Evolutionary conservation across 805 yeast genomes (phyloP).

Genomic region (Monosporozyma unispora): DNA sequence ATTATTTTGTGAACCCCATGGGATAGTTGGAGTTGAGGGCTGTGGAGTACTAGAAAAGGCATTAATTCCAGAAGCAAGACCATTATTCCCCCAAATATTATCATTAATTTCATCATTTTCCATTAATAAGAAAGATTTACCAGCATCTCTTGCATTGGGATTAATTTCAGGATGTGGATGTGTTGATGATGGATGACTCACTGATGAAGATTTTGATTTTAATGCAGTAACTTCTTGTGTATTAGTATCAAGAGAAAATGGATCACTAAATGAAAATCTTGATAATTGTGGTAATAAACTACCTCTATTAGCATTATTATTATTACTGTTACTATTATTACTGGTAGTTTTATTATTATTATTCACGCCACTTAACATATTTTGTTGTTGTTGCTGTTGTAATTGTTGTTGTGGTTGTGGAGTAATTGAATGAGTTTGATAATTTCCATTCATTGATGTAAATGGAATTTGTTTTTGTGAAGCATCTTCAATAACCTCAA

Average conservation of each 20-base stretch:
- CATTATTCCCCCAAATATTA: slow-evolving; percentile 29
- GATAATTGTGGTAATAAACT: slow-evolving; percentile 51
- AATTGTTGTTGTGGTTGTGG: slow-evolving; percentile 5
- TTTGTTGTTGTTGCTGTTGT: not conserved
- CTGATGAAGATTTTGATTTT: slow-evolving; percentile 2
- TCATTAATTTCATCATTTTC: slow-evolving; percentile 32
- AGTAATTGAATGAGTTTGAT: not conserved
- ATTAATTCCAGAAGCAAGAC: slow-evolving; percentile 24
- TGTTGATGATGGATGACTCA: slow-evolving; percentile 2
- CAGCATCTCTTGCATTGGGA: slow-evolving; percentile 28
- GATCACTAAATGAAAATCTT: slow-evolving; percentile 63
- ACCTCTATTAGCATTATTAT: slow-evolving; percentile 15
- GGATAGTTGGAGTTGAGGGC: slow-evolving; percentile 26
- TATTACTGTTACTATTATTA: too few species aligned
- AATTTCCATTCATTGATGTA: not conserved
- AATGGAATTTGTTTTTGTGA: slow-evolving; percentile 22
- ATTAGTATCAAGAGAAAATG: slow-evolving; percentile 34
- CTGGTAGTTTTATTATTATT: too few species aligned
- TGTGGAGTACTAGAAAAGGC: slow-evolving; percentile 23
- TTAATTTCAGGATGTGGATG: not conserved
- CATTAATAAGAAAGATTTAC: slow-evolving; percentile 35
- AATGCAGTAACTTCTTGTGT: slow-evolving; percentile 3
- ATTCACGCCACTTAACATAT: not conserved
- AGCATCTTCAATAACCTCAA: slow-evolving; percentile 35
- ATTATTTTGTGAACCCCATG: slow-evolving; percentile 25